Evolutionary conservation across 164 flowering plant species (phyloP).

Genomic region (Sextonia rubra): DNA sequence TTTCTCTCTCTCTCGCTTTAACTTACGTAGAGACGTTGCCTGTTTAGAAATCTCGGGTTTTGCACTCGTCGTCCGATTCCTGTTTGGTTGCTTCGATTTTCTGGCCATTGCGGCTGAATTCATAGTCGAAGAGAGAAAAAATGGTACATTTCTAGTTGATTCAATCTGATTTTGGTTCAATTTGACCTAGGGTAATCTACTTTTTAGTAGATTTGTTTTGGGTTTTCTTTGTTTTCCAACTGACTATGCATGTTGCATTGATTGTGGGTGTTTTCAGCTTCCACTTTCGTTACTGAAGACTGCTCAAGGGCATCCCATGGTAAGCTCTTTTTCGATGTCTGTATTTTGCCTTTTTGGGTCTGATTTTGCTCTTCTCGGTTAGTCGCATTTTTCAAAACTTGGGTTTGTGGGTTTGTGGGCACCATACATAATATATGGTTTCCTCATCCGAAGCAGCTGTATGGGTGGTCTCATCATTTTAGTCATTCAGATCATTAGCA

Average conservation of each 20-base stretch:
- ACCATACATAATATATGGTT: too few species aligned
- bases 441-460: too few species aligned
- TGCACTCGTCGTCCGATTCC: neutral
- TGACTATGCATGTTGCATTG: neutral
- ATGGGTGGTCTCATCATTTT: too few species aligned
- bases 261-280: constrained; percentile 42
- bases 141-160: neutral
- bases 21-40: too few species aligned
- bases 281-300: constrained; percentile 89
- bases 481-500: too few species aligned
- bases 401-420: too few species aligned
- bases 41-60: too few species aligned
- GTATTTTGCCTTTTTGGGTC: too few species aligned
- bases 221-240: neutral
- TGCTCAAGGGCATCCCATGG: constrained; percentile 98
- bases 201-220: neutral
- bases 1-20: too few species aligned
- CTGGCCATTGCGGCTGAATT: neutral
- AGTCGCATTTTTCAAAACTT: too few species aligned
- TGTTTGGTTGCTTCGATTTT: too few species aligned
- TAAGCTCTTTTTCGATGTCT: constrained; percentile 20
- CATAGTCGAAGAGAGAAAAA: neutral
- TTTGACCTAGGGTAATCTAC: neutral
- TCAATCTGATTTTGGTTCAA: neutral
- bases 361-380: too few species aligned